Evolutionary conservation across 306 rosid species (phyloP).

Genomic region (Delonix regia): DNA sequence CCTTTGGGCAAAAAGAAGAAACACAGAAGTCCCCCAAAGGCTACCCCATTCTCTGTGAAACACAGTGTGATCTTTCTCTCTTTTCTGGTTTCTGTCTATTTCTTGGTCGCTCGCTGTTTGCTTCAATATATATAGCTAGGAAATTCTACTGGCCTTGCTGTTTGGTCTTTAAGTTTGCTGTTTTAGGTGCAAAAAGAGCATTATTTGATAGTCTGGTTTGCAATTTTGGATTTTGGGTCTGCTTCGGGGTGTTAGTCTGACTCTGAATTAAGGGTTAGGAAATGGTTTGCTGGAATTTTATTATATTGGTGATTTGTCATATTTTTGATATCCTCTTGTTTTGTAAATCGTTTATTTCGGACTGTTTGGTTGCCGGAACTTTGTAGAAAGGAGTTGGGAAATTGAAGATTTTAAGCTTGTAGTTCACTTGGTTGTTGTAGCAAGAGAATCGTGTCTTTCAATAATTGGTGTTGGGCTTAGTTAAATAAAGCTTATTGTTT

Average conservation of each 20-base stretch:
- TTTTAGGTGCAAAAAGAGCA: conserved; percentile 39
- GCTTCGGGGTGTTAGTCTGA: conserved; percentile 20
- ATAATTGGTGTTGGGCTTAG: not conserved
- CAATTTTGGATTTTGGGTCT: conserved; percentile 29
- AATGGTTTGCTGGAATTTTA: conserved; percentile 30
- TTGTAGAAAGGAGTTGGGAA: conserved; percentile 20
- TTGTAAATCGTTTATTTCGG: conserved; percentile 10
- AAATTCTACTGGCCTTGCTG: conserved; percentile 35
- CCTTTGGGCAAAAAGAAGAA: no score
- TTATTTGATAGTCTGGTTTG: conserved; percentile 36
- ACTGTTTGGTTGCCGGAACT: conserved; percentile 35
- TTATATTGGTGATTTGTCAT: conserved; percentile 17
- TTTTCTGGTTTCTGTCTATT: conserved; percentile 7
- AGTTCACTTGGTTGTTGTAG: not conserved
- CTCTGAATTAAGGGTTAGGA: conserved; percentile 14
- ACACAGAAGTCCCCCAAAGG: not conserved
- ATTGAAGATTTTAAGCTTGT: conserved; percentile 18
- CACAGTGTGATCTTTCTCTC: conserved; percentile 10
- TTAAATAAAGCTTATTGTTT: conserved; percentile 20
- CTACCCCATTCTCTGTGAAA: not conserved
- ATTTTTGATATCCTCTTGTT: not conserved
- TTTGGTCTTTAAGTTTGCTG: conserved; percentile 34
- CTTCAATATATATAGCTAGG: conserved; percentile 1
- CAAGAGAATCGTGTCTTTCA: not conserved
- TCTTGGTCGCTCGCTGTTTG: not conserved